Evolutionary conservation across 805 yeast genomes (phyloP).

Genomic region (Myxozyma vanderwaltii): DNA sequence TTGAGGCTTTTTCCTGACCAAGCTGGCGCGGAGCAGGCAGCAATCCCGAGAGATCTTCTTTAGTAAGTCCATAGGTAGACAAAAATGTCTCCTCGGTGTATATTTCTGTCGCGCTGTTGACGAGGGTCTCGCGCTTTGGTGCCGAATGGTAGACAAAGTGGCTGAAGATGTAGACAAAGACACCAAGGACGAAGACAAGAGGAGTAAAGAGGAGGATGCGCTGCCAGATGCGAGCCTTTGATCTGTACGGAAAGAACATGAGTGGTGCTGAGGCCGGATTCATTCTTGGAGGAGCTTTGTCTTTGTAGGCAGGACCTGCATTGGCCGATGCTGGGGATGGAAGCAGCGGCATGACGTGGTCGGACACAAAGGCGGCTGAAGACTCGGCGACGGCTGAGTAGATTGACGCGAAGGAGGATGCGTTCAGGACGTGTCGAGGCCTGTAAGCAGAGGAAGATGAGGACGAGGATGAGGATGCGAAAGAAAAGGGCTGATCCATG

Average conservation of each 20-base stretch:
- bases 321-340: conserved; percentile 2
- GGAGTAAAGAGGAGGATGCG: conserved; percentile 8
- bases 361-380: not conserved
- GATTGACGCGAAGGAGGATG: not conserved
- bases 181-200: conserved; percentile 6
- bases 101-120: not conserved
- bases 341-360: conserved; percentile 1
- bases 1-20: conserved; percentile 77
- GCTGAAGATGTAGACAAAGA: conserved; percentile 7
- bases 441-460: not conserved
- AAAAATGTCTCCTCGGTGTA: conserved; percentile 24
- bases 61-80: conserved; percentile 8
- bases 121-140: not conserved
- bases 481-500: too few species aligned
- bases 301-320: conserved; percentile 11
- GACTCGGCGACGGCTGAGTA: not conserved
- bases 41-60: conserved; percentile 15
- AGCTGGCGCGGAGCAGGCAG: conserved; percentile 24
- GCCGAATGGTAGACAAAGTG: conserved; percentile 4
- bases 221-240: conserved; percentile 6
- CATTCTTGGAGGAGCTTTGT: conserved; percentile 17
- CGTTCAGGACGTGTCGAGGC: not conserved
- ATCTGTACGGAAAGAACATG: conserved; percentile 4
- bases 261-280: conserved; percentile 2
- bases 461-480: conserved; percentile 4